These are phyloP conservation scores for Coemansia sp. DNA, from an alignment of 192 early-diverging fungal genomes.

Conservation along the genomic window DNA sequence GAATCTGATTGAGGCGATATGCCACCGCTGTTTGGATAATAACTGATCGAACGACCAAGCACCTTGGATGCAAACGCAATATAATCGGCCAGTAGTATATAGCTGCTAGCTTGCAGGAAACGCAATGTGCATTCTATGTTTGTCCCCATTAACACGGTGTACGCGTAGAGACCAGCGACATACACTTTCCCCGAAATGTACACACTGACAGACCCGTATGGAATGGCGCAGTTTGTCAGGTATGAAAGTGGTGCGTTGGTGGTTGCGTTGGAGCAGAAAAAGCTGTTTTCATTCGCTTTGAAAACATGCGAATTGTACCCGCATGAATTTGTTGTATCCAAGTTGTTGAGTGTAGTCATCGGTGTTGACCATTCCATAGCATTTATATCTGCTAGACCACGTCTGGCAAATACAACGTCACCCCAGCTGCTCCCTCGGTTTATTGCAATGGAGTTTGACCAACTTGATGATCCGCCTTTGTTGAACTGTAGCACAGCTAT, in stretches of 20 bases:
- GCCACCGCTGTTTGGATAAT: neutral
- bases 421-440: neutral
- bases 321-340: neutral
- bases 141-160: neutral
- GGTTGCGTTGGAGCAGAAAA: constrained; percentile 1
- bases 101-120: neutral
- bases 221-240: neutral
- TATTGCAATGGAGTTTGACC: constrained; percentile 5
- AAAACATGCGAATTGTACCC: neutral
- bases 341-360: neutral
- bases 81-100: neutral
- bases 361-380: neutral
- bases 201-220: neutral
- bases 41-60: neutral
- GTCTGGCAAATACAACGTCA: neutral
- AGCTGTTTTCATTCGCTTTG: neutral
- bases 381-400: neutral
- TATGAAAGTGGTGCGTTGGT: neutral
- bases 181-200: neutral
- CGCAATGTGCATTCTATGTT: neutral
- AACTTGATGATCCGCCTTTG: neutral
- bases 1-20: neutral
- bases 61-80: neutral
- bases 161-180: neutral
- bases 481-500: constrained; percentile 14